phyloP scores from a whole-genome alignment of 2,329 filamentous ascomycete genomes.

The Seiridium cupressi region DNA sequence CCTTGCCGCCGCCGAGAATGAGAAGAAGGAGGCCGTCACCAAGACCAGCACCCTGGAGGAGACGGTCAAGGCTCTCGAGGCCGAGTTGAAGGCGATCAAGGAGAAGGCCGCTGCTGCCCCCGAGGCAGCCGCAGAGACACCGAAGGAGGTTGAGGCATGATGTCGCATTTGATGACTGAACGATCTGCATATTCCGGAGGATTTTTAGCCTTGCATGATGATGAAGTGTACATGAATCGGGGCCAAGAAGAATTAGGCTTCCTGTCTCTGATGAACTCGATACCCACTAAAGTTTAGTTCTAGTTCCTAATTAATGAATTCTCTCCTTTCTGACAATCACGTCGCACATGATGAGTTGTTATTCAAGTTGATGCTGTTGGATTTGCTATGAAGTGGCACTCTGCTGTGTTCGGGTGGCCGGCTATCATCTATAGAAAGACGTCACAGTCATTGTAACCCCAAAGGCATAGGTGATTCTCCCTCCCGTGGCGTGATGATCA shows the following conservation, averaged over 20 bases:
- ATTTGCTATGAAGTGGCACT: no score
- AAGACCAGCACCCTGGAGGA: slow-evolving; percentile 4
- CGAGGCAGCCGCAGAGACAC: not conserved
- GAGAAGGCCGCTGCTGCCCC: slow-evolving; percentile 10
- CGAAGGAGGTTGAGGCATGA: slow-evolving; percentile 1
- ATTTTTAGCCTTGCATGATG: not conserved
- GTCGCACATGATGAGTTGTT: no score
- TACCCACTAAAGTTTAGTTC: slow-evolving; percentile 8
- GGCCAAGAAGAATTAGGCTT: slow-evolving; percentile 6
- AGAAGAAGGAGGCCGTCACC: slow-evolving; percentile 11
- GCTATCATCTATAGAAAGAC: no score
- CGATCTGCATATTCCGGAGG: slow-evolving; percentile 8
- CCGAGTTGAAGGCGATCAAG: slow-evolving; percentile 15
- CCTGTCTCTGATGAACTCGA: slow-evolving; percentile 9
- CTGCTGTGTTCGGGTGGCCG: no score
- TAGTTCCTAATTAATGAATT: slow-evolving; percentile 5
- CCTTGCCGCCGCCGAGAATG: slow-evolving; percentile 12
- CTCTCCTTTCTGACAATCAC: not conserved
- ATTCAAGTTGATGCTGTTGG: no score
- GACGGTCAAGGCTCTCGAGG: slow-evolving; percentile 17
- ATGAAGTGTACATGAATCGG: slow-evolving; percentile 8
- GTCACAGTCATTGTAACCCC: not conserved
- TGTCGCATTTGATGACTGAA: slow-evolving; percentile 7
- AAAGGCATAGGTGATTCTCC: not conserved
- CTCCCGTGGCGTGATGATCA: not conserved